Conservation (phyloP, 192 early-diverging fungal species). For the Coemansia sp. region DNA sequence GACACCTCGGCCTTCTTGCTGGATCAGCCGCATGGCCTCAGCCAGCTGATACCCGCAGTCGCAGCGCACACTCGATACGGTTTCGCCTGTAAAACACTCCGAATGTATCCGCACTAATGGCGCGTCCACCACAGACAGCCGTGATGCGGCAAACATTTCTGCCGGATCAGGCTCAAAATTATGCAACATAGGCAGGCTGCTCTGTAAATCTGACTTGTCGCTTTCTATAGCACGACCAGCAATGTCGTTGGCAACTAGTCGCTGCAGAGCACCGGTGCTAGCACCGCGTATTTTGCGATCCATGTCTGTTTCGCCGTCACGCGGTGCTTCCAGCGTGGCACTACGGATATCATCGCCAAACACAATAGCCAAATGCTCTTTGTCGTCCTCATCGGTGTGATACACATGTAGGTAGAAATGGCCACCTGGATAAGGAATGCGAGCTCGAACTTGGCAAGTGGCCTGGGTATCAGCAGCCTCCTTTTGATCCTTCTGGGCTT, state of each 20-base stretch:
- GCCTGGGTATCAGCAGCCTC: constrained; percentile 5
- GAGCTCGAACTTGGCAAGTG: constrained; percentile 61
- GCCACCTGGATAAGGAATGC: constrained; percentile 76
- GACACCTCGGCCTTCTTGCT: constrained; percentile 80
- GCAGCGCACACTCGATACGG: constrained; percentile 82
- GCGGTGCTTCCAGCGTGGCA: constrained; percentile 61
- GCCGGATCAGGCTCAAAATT: constrained; percentile 33
- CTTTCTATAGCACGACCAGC: constrained; percentile 5
- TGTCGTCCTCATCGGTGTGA: constrained; percentile 76
- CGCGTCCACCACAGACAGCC: constrained; percentile 36
- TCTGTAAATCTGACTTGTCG: not conserved
- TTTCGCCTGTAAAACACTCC: constrained; percentile 97
- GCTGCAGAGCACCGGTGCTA: constrained; percentile 56
- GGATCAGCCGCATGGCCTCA: constrained; percentile 86
- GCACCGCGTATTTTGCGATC: constrained; percentile 83
- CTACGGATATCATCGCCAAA: constrained; percentile 82
- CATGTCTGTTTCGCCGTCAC: constrained; percentile 69
- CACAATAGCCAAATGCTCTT: constrained; percentile 94
- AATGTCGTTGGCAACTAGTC: constrained; percentile 46
- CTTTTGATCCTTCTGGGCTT: not conserved
- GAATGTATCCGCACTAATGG: constrained; percentile 93
- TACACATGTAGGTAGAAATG: constrained; percentile 84
- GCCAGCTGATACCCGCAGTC: constrained; percentile 96
- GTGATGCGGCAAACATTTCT: constrained; percentile 34
- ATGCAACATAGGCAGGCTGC: not conserved